Conservation (phyloP, 805 yeast genomes). For the Metschnikowia amazonensis region DNA sequence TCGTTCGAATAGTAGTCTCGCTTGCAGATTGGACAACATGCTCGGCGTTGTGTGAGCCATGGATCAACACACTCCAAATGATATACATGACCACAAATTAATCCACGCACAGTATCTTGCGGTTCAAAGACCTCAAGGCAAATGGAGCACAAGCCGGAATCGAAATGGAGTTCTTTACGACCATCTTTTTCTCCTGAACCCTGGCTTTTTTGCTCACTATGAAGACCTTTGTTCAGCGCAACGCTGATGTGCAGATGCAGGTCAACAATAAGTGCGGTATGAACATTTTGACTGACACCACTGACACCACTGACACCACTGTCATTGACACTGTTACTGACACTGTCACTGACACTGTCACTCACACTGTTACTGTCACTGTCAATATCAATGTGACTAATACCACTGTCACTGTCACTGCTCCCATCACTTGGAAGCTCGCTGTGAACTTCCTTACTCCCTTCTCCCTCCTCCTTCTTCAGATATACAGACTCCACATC, state of each 20-base stretch:
- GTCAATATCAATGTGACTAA: too few species aligned
- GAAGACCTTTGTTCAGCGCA: too few species aligned
- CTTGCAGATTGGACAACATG: conserved; percentile 83
- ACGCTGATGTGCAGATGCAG: too few species aligned
- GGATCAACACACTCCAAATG: conserved; percentile 78
- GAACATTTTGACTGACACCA: too few species aligned
- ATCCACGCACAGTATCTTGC: conserved; percentile 63
- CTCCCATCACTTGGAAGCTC: neutral
- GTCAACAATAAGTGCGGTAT: too few species aligned
- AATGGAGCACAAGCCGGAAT: conserved; percentile 73
- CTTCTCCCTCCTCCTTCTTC: neutral
- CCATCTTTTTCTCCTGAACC: neutral
- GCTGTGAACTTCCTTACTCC: neutral
- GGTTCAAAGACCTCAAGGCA: conserved; percentile 66
- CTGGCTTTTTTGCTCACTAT: neutral
- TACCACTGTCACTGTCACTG: too few species aligned
- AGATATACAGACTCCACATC: conserved; percentile 25
- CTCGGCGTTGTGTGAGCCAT: conserved; percentile 71
- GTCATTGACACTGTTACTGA: too few species aligned
- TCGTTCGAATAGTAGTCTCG: conserved; percentile 46
- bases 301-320: neutral
- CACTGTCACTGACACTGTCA: too few species aligned
- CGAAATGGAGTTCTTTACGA: conserved; percentile 42
- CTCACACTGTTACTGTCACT: too few species aligned
- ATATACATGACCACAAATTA: conserved; percentile 80